Evolutionary conservation across 2,329 filamentous ascomycete species (phyloP), one percentile per base, ranked within the genome.

Genomic region (Cyclaneusma minus): DNA sequence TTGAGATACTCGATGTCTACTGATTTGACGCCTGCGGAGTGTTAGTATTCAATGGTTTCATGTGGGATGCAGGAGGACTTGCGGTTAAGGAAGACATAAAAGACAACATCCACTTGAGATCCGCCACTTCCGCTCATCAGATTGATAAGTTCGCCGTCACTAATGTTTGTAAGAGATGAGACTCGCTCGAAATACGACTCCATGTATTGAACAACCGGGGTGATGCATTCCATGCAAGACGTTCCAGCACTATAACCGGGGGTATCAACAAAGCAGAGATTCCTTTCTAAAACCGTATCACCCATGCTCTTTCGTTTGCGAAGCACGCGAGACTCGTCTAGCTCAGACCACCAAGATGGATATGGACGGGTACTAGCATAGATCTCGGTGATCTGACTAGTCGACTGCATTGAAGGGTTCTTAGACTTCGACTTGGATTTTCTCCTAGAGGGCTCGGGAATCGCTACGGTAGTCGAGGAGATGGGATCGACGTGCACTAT

Each of bases 251-350:
- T 55, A 48, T 68, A 71, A 8, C 74, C 73, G 7, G 77, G 70
- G 3, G 80, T 87, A 52, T 95, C 87, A 31, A 94, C 73, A 45
- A 98, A 94, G 49, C 83, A 93, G 4, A 98, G 54, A 44, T 98
- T 98, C 16, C 87, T 69, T 45, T 95, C 87, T 23, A 95, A 56
- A 20, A 94, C 67, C 13, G 71, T 66, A 35, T 89, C 84, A 6
- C 73, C 72, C 27, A 70, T 56, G 42, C 79, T 87, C 45, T 74
- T 80, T 41, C 77, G 64, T 43, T 72, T 64, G 24, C 66, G 59
- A 34, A 67, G 51, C 25, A 61, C 54, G 14, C 59, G 60, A 30
- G 65, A 69, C 34, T 77, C 70, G 29, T 85, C 76, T 25, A 82
- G 51, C 42, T 89, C 78, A 9, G 75, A 74, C 77, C 81, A 91